phyloP scores from a whole-genome alignment of 2,329 filamentous ascomycete genomes.

The Alternaria postmessia region DNA sequence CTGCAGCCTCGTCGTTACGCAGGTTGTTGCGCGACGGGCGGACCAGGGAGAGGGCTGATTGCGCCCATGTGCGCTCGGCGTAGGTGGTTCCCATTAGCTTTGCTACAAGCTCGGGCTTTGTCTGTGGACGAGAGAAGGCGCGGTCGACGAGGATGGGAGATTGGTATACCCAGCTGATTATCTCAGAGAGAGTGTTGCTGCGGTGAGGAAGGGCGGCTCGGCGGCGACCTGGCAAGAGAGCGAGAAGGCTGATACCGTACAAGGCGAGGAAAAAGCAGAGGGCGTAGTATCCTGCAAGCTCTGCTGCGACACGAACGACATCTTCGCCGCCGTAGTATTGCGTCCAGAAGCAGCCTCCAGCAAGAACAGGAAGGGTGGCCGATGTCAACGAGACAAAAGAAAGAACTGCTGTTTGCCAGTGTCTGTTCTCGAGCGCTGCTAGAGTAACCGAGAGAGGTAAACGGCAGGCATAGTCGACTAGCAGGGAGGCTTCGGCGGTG shows the following conservation, averaged over 20 bases:
- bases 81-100: constrained; percentile 68
- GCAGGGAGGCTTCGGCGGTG: constrained; percentile 68
- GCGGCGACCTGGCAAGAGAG: constrained; percentile 65
- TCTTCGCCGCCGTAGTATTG: constrained; percentile 61
- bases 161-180: constrained; percentile 79
- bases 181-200: constrained; percentile 75
- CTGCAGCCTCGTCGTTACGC: constrained; percentile 30
- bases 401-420: constrained; percentile 71
- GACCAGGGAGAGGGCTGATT: constrained; percentile 39
- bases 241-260: constrained; percentile 70
- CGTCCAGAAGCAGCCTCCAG: constrained; percentile 76
- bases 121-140: constrained; percentile 73
- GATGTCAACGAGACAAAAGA: constrained; percentile 68
- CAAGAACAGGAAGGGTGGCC: constrained; percentile 70
- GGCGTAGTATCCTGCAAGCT: constrained; percentile 75
- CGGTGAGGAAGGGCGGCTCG: constrained; percentile 75
- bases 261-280: constrained; percentile 76
- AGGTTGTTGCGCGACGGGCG: constrained; percentile 41
- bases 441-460: constrained; percentile 68
- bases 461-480: constrained; percentile 75
- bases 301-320: constrained; percentile 66
- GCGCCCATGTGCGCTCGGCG: constrained; percentile 52
- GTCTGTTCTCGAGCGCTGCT: constrained; percentile 66
- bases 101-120: constrained; percentile 73
- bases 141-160: constrained; percentile 75